phyloP scores from a whole-genome alignment of 2,329 filamentous ascomycete genomes.

The Capronia americana region DNA sequence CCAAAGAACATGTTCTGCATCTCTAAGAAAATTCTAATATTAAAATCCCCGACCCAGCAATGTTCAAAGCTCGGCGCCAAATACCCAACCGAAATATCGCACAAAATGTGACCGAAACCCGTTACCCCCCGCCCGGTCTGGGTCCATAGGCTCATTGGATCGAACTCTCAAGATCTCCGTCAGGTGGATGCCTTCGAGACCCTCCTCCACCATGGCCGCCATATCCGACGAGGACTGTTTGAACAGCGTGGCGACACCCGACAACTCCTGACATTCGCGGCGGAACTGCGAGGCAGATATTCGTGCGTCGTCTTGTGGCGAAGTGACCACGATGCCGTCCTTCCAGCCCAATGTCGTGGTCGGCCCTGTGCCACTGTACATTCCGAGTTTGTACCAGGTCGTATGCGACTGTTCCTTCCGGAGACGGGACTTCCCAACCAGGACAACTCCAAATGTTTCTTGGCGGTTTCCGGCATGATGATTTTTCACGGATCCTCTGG shows the following conservation, averaged over 20 bases:
- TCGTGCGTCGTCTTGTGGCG: background rate
- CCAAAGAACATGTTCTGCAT: too few species aligned
- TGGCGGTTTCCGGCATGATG: background rate
- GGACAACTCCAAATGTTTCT: background rate
- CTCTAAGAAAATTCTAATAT: too few species aligned
- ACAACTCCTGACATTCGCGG: background rate
- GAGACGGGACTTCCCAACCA: background rate
- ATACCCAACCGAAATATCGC: constrained; percentile 2
- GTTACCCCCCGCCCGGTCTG: background rate
- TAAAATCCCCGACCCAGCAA: too few species aligned
- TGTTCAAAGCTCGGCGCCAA: background rate
- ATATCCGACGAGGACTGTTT: background rate
- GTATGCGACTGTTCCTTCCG: background rate
- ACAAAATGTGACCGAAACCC: background rate
- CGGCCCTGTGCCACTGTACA: background rate
- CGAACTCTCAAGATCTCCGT: background rate
- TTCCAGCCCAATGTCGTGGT: constrained; percentile 3
- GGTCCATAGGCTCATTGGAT: background rate
- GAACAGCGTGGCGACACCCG: background rate
- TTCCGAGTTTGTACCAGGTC: background rate
- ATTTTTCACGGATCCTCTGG: background rate
- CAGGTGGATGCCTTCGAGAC: background rate
- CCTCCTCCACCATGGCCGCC: background rate
- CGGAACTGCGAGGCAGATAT: background rate
- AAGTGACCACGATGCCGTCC: constrained; percentile 1